phyloP scores from a whole-genome alignment of 2,329 filamentous ascomycete genomes.

The Rutstroemia sp. region DNA sequence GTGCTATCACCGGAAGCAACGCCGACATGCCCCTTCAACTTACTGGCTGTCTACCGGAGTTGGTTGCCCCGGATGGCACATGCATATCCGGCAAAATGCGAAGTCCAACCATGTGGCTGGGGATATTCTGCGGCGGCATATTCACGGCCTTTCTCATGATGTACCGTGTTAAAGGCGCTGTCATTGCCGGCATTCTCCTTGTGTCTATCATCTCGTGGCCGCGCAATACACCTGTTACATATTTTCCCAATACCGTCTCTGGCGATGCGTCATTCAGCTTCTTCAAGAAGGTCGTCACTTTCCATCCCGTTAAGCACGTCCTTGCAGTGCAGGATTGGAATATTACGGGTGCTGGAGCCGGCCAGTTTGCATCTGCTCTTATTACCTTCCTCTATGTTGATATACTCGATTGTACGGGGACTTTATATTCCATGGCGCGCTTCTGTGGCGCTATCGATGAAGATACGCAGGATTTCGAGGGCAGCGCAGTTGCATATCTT shows the following conservation, averaged over 20 bases:
- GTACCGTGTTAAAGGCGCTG: slow-evolving; percentile 80
- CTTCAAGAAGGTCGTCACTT: slow-evolving; percentile 80
- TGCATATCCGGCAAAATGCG: slow-evolving; percentile 72
- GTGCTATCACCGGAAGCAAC: slow-evolving; percentile 64
- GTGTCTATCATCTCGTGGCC: slow-evolving; percentile 90
- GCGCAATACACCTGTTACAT: slow-evolving; percentile 65
- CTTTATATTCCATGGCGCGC: slow-evolving; percentile 82
- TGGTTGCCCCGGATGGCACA: slow-evolving; percentile 39
- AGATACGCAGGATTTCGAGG: slow-evolving; percentile 79
- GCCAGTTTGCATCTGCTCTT: slow-evolving; percentile 74
- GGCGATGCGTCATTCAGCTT: slow-evolving; percentile 72
- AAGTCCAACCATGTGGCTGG: slow-evolving; percentile 77
- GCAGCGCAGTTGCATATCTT: slow-evolving; percentile 74
- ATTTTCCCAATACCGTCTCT: slow-evolving; percentile 65
- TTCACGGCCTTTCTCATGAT: slow-evolving; percentile 75
- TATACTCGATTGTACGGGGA: slow-evolving; percentile 80
- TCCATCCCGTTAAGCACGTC: slow-evolving; percentile 66
- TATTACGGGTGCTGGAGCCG: slow-evolving; percentile 57
- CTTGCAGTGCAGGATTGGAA: slow-evolving; percentile 70
- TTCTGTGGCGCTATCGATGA: slow-evolving; percentile 77
- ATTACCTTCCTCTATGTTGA: slow-evolving; percentile 89
- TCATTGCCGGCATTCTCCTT: slow-evolving; percentile 74
- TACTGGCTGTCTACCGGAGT: slow-evolving; percentile 44
- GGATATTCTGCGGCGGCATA: slow-evolving; percentile 79
- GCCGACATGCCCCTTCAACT: slow-evolving; percentile 64